Evolutionary conservation across 2,329 filamentous ascomycete genomes (phyloP).

Genomic region (Fusarium buharicum): DNA sequence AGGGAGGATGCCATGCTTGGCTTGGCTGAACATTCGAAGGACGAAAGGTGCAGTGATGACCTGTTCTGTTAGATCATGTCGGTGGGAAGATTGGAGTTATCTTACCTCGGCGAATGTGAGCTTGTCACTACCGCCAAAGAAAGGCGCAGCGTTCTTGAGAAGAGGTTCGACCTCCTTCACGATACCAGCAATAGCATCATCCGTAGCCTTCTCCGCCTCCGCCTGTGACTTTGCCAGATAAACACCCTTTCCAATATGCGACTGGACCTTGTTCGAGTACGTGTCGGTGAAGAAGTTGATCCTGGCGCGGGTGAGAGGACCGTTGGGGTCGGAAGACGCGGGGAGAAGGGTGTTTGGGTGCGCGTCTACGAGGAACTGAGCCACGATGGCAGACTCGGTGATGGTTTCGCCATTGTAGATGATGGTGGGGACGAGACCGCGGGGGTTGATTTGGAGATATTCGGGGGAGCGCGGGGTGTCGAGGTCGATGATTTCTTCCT

Average conservation of each 20-base stretch:
- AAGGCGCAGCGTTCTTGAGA: slow-evolving; percentile 65
- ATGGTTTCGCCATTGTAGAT: slow-evolving; percentile 74
- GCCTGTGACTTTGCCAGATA: slow-evolving; percentile 57
- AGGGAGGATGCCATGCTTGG: slow-evolving; percentile 66
- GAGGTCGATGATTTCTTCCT: slow-evolving; percentile 80
- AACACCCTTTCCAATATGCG: slow-evolving; percentile 58
- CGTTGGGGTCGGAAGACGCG: slow-evolving; percentile 59
- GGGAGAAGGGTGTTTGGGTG: slow-evolving; percentile 76
- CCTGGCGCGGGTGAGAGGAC: slow-evolving; percentile 70
- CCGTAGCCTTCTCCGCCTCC: slow-evolving; percentile 60
- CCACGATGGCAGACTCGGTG: slow-evolving; percentile 78
- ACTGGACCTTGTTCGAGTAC: slow-evolving; percentile 67
- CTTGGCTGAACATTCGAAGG: slow-evolving; percentile 65
- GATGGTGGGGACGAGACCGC: slow-evolving; percentile 79
- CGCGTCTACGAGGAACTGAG: slow-evolving; percentile 75
- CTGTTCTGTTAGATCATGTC: slow-evolving; percentile 50
- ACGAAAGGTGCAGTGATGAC: slow-evolving; percentile 74
- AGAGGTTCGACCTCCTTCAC: slow-evolving; percentile 80
- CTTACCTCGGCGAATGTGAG: slow-evolving; percentile 79
- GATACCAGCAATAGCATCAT: slow-evolving; percentile 65
- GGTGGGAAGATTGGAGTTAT: neutral
- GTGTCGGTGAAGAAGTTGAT: slow-evolving; percentile 79
- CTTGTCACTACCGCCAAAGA: slow-evolving; percentile 71
- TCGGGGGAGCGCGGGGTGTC: slow-evolving; percentile 73
- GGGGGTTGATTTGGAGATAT: slow-evolving; percentile 82